phyloP scores from a whole-genome alignment of 163 green algal species.

The Chlamydomonas reinhardtii region DNA sequence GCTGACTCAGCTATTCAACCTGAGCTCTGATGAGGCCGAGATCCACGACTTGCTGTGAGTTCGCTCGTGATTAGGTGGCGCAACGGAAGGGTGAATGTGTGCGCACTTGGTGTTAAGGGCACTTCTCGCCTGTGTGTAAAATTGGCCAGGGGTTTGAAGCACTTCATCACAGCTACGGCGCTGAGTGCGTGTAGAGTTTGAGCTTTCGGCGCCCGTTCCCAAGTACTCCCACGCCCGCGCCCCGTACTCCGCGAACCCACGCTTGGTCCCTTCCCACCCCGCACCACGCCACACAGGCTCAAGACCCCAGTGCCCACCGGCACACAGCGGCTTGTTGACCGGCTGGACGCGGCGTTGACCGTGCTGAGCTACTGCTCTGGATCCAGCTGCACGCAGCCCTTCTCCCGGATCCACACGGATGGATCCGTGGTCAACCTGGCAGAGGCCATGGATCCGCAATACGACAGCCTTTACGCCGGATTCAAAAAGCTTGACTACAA shows the following conservation, averaged over 20 bases:
- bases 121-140: too few species aligned
- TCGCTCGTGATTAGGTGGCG: too few species aligned
- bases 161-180: too few species aligned
- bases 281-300: neutral
- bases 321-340: constrained; percentile 6
- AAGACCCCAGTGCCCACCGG: neutral
- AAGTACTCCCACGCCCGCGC: too few species aligned
- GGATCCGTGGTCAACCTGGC: constrained; percentile 2
- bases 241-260: neutral
- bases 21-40: constrained; percentile 24
- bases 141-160: too few species aligned
- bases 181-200: too few species aligned
- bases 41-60: constrained; percentile 24
- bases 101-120: too few species aligned
- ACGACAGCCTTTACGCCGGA: constrained; percentile 11
- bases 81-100: too few species aligned
- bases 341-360: constrained; percentile 40
- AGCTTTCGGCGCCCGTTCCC: too few species aligned
- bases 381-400: neutral
- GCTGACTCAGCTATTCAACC: constrained; percentile 33
- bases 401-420: neutral
- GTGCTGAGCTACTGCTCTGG: constrained; percentile 46
- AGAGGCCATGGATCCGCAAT: constrained; percentile 1
- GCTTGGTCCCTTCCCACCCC: too few species aligned
- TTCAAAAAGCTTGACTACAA: neutral